These are phyloP conservation scores for Fusarium proliferatum DNA, from an alignment of 2,329 filamentous ascomycete species.

Conservation along the genomic window DNA sequence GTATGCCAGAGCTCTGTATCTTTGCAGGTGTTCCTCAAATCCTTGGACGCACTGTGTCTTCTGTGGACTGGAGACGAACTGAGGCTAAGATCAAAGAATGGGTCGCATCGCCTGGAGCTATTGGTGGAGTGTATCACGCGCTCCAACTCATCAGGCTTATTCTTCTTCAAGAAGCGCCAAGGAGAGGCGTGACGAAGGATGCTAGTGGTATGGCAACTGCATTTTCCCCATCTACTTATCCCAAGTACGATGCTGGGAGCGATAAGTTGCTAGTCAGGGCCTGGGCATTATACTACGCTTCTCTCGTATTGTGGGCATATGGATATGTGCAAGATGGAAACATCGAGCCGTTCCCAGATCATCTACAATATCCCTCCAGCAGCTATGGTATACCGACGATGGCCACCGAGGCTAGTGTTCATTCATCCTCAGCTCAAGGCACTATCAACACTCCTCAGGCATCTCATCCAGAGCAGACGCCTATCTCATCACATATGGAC, in stretches of 20 bases:
- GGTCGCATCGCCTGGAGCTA: conserved; percentile 44
- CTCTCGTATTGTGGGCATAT: conserved; percentile 45
- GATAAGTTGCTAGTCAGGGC: conserved; percentile 42
- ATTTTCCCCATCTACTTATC: conserved; percentile 36
- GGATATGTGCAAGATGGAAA: conserved; percentile 45
- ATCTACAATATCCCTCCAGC: conserved; percentile 40
- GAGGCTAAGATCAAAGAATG: conserved; percentile 46
- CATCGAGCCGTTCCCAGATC: conserved; percentile 43
- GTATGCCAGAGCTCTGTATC: conserved; percentile 46
- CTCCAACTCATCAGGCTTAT: conserved; percentile 44
- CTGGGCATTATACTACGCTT: conserved; percentile 45
- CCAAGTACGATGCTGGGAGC: conserved; percentile 41
- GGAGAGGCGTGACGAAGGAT: conserved; percentile 21
- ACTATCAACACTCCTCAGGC: conserved; percentile 30
- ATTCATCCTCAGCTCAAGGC: conserved; percentile 30
- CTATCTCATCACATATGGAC: conserved; percentile 31
- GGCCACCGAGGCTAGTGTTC: conserved; percentile 33
- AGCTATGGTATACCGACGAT: conserved; percentile 21
- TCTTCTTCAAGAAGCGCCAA: conserved; percentile 38
- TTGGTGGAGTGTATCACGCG: conserved; percentile 45
- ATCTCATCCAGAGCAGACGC: conserved; percentile 29
- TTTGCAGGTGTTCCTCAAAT: conserved; percentile 45
- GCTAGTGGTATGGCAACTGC: conserved; percentile 16
- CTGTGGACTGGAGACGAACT: conserved; percentile 44
- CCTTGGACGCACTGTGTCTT: conserved; percentile 43